Evolutionary conservation across 202 grass and related monocot species (phyloP).

Genomic region (Zoysia matrella): DNA sequence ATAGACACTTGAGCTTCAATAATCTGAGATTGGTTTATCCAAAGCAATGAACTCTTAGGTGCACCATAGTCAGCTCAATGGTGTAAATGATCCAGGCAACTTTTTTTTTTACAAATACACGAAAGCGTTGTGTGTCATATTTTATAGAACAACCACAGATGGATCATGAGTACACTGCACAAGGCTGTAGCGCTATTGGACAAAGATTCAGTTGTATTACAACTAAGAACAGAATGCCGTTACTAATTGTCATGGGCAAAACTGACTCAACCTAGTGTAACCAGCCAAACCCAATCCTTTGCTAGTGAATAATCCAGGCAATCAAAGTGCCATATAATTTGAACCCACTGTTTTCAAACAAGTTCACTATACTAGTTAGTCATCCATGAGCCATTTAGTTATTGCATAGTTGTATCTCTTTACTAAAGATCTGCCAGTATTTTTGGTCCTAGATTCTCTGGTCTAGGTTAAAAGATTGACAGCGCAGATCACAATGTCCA

Average conservation of each 20-base stretch:
- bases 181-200: neutral
- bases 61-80: neutral
- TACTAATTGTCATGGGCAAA: neutral
- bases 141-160: neutral
- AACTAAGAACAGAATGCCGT: neutral
- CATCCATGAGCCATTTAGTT: neutral
- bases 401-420: neutral
- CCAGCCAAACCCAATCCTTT: neutral
- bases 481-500: neutral
- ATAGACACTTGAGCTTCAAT: neutral
- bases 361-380: neutral
- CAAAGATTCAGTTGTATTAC: neutral
- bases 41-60: neutral
- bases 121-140: neutral
- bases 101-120: neutral
- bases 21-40: conserved; percentile 9
- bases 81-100: neutral
- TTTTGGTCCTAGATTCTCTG: neutral
- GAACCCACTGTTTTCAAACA: neutral
- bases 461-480: neutral
- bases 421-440: neutral
- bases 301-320: neutral
- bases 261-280: neutral
- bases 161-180: neutral
- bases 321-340: conserved; percentile 1